These are phyloP conservation scores for Russula compacta DNA, from an alignment of 768 basidiomycete species.

Conservation along the genomic window DNA sequence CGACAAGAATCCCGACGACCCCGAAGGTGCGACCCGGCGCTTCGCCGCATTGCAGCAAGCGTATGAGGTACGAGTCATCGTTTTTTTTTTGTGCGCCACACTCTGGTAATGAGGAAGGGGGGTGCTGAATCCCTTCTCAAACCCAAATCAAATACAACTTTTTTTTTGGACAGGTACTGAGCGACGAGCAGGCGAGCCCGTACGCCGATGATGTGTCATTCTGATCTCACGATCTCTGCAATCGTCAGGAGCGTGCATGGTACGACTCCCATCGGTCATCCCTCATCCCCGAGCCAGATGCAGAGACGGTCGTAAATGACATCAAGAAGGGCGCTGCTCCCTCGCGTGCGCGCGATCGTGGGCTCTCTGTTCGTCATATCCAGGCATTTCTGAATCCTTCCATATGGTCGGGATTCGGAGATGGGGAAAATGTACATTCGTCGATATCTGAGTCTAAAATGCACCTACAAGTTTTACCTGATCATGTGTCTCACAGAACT, in stretches of 20 bases:
- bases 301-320: slow-evolving; percentile 76
- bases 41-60: slow-evolving; percentile 91
- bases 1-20: slow-evolving; percentile 77
- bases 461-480: not conserved
- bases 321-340: slow-evolving; percentile 61
- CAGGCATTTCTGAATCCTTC: slow-evolving; percentile 74
- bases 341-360: slow-evolving; percentile 52
- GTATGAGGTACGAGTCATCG: slow-evolving; percentile 64
- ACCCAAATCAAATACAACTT: not conserved
- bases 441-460: not conserved
- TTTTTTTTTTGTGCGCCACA: not conserved
- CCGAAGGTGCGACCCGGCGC: slow-evolving; percentile 77
- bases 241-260: slow-evolving; percentile 83
- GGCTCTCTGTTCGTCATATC: slow-evolving; percentile 72
- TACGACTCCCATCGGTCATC: slow-evolving; percentile 90
- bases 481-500: slow-evolving; percentile 46
- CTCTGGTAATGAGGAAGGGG: not conserved
- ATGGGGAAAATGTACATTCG: slow-evolving; percentile 45
- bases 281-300: slow-evolving; percentile 72
- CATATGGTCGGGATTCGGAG: slow-evolving; percentile 58
- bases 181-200: slow-evolving; percentile 79
- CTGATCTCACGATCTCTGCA: not conserved
- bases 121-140: not conserved
- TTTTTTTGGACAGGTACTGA: slow-evolving; percentile 53
- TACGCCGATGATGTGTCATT: not conserved